Base-by-base conservation (phyloP, 1,284 basidiomycete species). In the Leccinum pachyderme region DNA sequence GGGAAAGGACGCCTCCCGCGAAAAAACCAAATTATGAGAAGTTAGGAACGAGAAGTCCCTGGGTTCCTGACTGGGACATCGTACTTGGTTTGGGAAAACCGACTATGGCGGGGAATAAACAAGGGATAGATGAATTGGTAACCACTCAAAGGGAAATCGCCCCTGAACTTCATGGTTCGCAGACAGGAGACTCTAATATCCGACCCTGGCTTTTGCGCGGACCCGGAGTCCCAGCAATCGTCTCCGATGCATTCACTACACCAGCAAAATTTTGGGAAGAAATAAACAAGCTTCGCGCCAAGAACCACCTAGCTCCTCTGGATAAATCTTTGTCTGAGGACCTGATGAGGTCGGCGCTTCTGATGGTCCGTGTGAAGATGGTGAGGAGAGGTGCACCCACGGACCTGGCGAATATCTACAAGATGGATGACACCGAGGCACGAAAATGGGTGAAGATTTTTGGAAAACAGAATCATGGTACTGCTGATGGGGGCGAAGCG, bases 1-100 rank as follows among this genome's bases (percentile, higher is more conserved):
- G 93, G 93, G 79, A 82, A 33, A 74, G 86, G 51, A 92, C 86
- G 54, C 94, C 95, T 6, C 87, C 89, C 8, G 92, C 91, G 1
- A 97, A 96, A 72, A 78, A 91, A 50, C 75, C 82, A 2, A 90
- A 89, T 62, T 95, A 80, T 62, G 75, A 75, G 13, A 84, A 83
- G 57, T 63, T 93, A 41, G 86, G 83, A 3, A 86, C 81, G 2
- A 69, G 76, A 47, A 85, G 82, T 65, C 89, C 92, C 0, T 96
- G 89, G 86, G 74, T 72, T 47, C 79, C 89, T 0, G 86, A 92
- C 61, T 94, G 92, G 91, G 73, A 72, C 4, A 75, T 75, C 28
- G 73, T 91, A 7, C 74, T 93, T 18, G 81, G 87, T 6, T 60
- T 86, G 49, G 56, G 65, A 7, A 50, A 53, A 31, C 55, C 45